Conservation (phyloP, 1,139 yeast species). For the Geotrichum siamense region DNA sequence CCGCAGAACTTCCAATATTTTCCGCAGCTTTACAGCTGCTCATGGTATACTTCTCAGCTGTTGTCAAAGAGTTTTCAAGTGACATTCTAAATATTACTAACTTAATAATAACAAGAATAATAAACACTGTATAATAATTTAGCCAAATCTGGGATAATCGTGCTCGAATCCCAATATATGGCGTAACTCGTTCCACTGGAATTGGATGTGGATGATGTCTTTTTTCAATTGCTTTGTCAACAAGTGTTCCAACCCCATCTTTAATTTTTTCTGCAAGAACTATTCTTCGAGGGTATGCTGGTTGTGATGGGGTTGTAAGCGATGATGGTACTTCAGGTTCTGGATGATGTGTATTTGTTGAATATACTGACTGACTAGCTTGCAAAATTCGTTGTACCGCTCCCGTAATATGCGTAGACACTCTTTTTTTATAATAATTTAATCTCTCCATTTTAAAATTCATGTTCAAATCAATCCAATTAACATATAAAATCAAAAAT, state of each 20-base stretch:
- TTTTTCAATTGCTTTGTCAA: slow-evolving; percentile 3
- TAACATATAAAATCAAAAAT: too few species aligned
- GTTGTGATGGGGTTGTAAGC: not conserved
- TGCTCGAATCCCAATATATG: slow-evolving; percentile 33
- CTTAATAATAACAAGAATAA: slow-evolving; percentile 32
- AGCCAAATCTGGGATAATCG: slow-evolving; percentile 33
- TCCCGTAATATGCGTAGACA: slow-evolving; percentile 9
- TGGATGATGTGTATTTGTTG: not conserved
- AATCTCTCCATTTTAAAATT: not conserved
- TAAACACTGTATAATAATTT: slow-evolving; percentile 30
- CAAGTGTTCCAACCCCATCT: not conserved
- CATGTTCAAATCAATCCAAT: too few species aligned
- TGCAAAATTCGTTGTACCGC: slow-evolving; percentile 9
- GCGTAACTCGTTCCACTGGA: slow-evolving; percentile 16
- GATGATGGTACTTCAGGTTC: not conserved
- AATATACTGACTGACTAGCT: not conserved
- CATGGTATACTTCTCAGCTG: slow-evolving; percentile 26
- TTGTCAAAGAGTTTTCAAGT: slow-evolving; percentile 25
- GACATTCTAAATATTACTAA: slow-evolving; percentile 28
- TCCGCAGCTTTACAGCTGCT: slow-evolving; percentile 44
- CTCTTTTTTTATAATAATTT: not conserved
- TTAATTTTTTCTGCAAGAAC: slow-evolving; percentile 13
- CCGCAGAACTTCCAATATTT: slow-evolving; percentile 38
- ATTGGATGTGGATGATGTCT: slow-evolving; percentile 4
- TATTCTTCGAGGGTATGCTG: not conserved